A percentile compares a stretch with the other conserved stretches of the same genome.
Evolutionary conservation across 2,329 filamentous ascomycete genomes (phyloP).

Genomic region (Ceratocystis eucalypticola): DNA sequence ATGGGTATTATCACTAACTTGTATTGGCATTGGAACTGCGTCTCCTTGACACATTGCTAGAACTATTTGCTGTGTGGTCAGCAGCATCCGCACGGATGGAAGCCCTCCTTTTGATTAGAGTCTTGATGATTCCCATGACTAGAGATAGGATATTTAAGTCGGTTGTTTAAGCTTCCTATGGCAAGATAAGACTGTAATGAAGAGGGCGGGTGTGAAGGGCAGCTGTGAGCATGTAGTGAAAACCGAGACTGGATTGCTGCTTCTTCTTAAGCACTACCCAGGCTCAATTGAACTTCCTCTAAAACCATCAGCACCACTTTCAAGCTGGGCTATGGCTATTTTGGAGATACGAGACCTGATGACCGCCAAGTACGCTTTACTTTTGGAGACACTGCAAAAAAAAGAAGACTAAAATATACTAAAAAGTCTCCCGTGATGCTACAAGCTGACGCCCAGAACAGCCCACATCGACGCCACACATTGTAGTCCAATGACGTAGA

Average conservation of each 20-base stretch:
- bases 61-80: too few relatives aligned
- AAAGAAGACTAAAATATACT: background rate
- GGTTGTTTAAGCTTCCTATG: too few relatives aligned
- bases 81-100: background rate
- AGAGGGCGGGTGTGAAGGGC: too few relatives aligned
- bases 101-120: background rate
- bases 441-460: background rate
- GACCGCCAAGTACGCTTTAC: background rate
- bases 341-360: background rate
- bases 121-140: background rate
- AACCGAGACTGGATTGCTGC: background rate
- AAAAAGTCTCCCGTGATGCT: too few relatives aligned
- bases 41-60: background rate
- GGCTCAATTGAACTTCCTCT: too few relatives aligned
- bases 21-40: background rate
- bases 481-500: background rate
- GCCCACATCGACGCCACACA: background rate
- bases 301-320: background rate
- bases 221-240: too few relatives aligned
- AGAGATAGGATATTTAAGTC: background rate
- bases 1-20: background rate
- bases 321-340: background rate
- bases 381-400: background rate
- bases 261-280: background rate
- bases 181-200: too few relatives aligned